Evolutionary conservation across 192 early-diverging fungal genomes (phyloP).

Genomic region (Cladochytrium replicatum): DNA sequence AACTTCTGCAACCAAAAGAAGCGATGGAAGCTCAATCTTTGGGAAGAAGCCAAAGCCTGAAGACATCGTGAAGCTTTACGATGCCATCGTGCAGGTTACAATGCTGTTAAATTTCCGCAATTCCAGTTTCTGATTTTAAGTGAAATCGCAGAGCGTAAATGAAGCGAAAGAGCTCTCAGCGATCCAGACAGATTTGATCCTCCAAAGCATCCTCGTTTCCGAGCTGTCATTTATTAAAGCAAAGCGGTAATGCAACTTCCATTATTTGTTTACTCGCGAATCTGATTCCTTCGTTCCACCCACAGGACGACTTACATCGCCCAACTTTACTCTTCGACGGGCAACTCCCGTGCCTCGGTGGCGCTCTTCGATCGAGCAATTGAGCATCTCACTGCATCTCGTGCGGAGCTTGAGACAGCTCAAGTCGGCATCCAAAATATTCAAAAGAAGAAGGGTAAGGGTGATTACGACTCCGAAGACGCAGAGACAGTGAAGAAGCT

Average conservation of each 20-base stretch:
- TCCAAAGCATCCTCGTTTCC: conserved; percentile 38
- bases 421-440: conserved; percentile 30
- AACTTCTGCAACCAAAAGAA: conserved; percentile 3
- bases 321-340: conserved; percentile 30
- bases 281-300: not conserved
- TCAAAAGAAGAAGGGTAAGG: conserved; percentile 36
- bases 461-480: too few species aligned
- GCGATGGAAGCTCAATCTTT: conserved; percentile 7
- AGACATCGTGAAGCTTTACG: conserved; percentile 56
- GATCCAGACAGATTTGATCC: conserved; percentile 29
- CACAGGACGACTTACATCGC: conserved; percentile 43
- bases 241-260: conserved; percentile 42
- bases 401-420: conserved; percentile 31
- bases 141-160: conserved; percentile 41
- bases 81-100: conserved; percentile 49
- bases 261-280: not conserved
- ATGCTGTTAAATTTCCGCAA: too few species aligned
- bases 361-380: conserved; percentile 50
- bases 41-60: conserved; percentile 37
- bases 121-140: too few species aligned
- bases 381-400: conserved; percentile 37
- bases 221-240: conserved; percentile 44
- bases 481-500: too few species aligned
- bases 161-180: conserved; percentile 46
- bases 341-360: conserved; percentile 40